Conservation (phyloP, 306 rosid genomes). For the Comarum palustre region DNA sequence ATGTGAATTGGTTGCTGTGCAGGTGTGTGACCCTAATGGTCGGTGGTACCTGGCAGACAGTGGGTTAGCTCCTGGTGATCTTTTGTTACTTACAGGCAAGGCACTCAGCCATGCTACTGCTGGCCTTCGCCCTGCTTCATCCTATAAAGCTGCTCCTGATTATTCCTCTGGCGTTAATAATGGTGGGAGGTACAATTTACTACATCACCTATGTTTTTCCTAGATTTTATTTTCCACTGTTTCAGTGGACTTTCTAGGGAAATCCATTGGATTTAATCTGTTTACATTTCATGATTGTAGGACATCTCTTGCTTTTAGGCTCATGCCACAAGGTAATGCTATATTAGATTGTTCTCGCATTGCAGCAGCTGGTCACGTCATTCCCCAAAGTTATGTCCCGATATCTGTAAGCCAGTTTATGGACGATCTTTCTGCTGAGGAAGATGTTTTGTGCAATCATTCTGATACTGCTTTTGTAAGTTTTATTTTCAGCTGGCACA, state of each 20-base stretch:
- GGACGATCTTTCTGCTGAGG: conserved; percentile 96
- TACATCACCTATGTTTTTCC: conserved; percentile 4
- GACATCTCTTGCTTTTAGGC: conserved; percentile 90
- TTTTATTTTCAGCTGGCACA: conserved; percentile 27
- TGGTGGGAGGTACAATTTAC: conserved; percentile 64
- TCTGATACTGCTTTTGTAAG: conserved; percentile 64
- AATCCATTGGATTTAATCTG: conserved; percentile 36
- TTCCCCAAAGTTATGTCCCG: conserved; percentile 82
- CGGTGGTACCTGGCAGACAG: conserved; percentile 91
- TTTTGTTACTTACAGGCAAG: conserved; percentile 84
- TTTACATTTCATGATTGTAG: conserved; percentile 56
- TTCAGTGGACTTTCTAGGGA: conserved; percentile 19
- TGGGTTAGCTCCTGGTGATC: conserved; percentile 79
- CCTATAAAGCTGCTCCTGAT: conserved; percentile 71
- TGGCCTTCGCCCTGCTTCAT: conserved; percentile 83
- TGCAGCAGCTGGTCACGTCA: conserved; percentile 92
- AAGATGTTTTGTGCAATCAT: conserved; percentile 62
- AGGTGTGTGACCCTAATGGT: conserved; percentile 93
- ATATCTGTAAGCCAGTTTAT: conserved; percentile 98
- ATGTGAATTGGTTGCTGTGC: not conserved
- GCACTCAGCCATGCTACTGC: conserved; percentile 92
- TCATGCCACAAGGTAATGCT: conserved; percentile 94
- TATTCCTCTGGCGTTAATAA: conserved; percentile 46
- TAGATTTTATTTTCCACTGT: conserved; percentile 20
- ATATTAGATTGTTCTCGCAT: conserved; percentile 88